These are phyloP conservation scores for Fomitopsis pinicola DNA, from an alignment of 1,284 basidiomycete species.

Conservation along the genomic window DNA sequence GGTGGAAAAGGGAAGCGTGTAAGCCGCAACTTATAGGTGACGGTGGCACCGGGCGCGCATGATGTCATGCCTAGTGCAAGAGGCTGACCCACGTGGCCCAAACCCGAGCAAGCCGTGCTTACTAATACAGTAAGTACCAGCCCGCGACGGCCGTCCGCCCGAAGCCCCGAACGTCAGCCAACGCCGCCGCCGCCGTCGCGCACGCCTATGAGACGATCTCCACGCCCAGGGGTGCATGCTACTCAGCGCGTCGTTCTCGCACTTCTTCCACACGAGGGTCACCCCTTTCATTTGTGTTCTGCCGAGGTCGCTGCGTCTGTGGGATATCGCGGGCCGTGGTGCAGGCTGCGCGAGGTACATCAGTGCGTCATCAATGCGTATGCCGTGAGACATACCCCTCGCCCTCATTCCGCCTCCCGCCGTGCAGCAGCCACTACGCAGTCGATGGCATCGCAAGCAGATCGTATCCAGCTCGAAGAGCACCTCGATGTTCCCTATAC, in stretches of 20 bases:
- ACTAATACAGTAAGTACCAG: not conserved
- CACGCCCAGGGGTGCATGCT: not conserved
- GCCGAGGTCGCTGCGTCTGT: not conserved
- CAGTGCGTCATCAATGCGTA: not conserved
- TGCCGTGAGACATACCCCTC: not conserved
- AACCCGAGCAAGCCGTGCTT: not conserved
- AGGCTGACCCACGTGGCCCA: not conserved
- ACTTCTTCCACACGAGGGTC: not conserved
- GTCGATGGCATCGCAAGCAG: not conserved
- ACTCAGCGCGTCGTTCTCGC: not conserved
- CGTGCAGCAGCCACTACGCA: not conserved
- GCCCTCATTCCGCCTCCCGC: not conserved
- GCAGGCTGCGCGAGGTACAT: not conserved
- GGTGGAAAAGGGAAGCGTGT: not conserved
- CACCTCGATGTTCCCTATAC: conserved; percentile 42
- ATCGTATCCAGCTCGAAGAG: conserved; percentile 1
- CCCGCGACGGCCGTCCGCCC: not conserved
- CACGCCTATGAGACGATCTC: not conserved
- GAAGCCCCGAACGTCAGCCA: not conserved
- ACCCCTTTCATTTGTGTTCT: not conserved
- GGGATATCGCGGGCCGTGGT: not conserved
- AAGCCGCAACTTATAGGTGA: conserved; percentile 1
- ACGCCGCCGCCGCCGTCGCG: not conserved
- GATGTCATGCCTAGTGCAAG: conserved; percentile 1
- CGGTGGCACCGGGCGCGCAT: not conserved